A percentile compares a stretch with the other conserved stretches of the same genome.
Evolutionary conservation across 2,329 filamentous ascomycete species (phyloP).

Genomic region (Penicillium sp.): DNA sequence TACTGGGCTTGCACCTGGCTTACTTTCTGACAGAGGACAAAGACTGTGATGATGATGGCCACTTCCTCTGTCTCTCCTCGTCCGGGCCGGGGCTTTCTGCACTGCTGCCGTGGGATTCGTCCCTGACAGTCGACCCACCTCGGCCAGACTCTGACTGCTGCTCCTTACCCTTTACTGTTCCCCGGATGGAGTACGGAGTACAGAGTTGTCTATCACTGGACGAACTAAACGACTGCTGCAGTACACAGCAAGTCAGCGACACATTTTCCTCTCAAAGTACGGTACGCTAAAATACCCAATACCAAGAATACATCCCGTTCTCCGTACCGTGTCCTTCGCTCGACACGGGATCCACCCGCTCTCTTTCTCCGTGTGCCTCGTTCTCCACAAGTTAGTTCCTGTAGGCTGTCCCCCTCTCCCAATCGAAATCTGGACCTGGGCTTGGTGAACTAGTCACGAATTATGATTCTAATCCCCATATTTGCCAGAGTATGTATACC

Average conservation of each 20-base stretch:
- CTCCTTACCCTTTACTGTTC: neutral
- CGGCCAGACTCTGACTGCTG: neutral
- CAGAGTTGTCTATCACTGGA: neutral
- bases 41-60: neutral
- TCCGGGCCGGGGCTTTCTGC: neutral
- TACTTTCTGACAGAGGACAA: neutral
- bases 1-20: neutral
- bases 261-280: neutral
- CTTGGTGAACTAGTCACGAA: neutral
- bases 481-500: constrained; percentile 22
- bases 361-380: neutral
- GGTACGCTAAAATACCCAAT: neutral
- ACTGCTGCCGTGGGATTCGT: constrained; percentile 1
- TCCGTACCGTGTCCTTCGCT: neutral
- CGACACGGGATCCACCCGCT: neutral
- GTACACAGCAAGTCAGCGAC: neutral
- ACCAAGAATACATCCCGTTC: neutral
- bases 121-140: neutral
- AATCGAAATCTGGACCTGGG: neutral
- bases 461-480: no score
- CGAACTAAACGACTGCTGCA: neutral
- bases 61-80: neutral
- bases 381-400: neutral
- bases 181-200: neutral
- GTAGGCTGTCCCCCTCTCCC: constrained; percentile 8